Conservation (phyloP, 768 basidiomycete genomes). For the Inosperma sp. region DNA sequence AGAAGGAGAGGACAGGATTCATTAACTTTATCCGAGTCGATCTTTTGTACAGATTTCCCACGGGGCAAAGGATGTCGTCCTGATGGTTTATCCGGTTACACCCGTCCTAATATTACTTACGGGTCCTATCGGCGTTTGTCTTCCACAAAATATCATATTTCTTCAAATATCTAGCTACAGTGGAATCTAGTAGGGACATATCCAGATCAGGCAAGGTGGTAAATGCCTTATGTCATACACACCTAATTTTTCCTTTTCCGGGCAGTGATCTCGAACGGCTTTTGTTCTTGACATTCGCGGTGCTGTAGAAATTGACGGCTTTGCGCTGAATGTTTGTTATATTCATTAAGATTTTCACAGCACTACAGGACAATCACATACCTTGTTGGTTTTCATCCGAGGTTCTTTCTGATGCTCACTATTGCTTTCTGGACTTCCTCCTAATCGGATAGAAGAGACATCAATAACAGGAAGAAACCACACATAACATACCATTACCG, state of each 20-base stretch:
- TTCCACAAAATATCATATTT: not conserved
- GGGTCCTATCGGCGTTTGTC: not conserved
- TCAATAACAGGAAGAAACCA: conserved; percentile 9
- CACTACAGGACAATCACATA: conserved; percentile 22
- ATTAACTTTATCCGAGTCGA: conserved; percentile 34
- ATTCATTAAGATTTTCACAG: too few species aligned
- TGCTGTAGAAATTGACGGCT: conserved; percentile 83
- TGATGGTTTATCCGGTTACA: not conserved
- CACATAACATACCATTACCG: conserved; percentile 17
- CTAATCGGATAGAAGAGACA: not conserved
- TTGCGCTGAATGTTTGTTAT: conserved; percentile 54
- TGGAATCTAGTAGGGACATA: conserved; percentile 11
- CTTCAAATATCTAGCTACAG: not conserved
- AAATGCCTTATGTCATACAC: not conserved
- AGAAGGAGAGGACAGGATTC: conserved; percentile 19
- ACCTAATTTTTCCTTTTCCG: conserved; percentile 43
- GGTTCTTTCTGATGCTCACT: conserved; percentile 45
- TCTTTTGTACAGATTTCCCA: conserved; percentile 39
- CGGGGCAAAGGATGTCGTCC: conserved; percentile 15
- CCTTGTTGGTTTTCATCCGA: conserved; percentile 95
- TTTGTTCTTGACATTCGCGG: conserved; percentile 84
- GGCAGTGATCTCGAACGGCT: conserved; percentile 63
- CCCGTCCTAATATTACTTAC: not conserved
- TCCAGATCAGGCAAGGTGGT: conserved; percentile 1
- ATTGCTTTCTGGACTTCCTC: conserved; percentile 25